These are phyloP conservation scores for Fomitopsis schrenkii DNA, from an alignment of 1,284 basidiomycete genomes.

Conservation along the genomic window DNA sequence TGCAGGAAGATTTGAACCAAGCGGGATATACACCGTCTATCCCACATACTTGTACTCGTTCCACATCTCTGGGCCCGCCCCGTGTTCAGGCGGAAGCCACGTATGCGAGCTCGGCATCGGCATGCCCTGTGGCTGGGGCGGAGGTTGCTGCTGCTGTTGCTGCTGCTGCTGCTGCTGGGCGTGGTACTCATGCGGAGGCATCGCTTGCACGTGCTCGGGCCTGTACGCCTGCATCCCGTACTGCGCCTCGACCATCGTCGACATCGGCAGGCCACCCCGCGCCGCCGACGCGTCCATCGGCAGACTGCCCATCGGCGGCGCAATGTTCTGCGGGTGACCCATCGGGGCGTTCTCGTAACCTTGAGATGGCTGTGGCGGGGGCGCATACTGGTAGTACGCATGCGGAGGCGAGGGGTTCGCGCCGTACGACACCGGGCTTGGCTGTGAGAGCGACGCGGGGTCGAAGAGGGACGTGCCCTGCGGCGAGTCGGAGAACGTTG, in stretches of 20 bases:
- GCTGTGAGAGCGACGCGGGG: conserved; percentile 10
- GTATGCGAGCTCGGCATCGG: neutral
- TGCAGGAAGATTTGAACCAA: neutral
- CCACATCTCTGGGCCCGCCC: neutral
- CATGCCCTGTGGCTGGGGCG: neutral
- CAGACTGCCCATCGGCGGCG: conserved; percentile 12
- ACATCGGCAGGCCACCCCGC: neutral
- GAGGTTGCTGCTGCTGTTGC: neutral
- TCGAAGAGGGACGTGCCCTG: conserved; percentile 17
- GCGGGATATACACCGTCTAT: neutral
- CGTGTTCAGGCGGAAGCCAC: neutral
- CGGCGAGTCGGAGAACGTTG: conserved; percentile 16
- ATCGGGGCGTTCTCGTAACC: conserved; percentile 11
- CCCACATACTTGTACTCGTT: conserved; percentile 1
- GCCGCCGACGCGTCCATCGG: neutral
- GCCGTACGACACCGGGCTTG: conserved; percentile 15
- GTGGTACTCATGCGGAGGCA: neutral
- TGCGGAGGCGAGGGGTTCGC: conserved; percentile 9
- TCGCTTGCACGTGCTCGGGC: neutral
- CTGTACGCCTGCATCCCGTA: neutral
- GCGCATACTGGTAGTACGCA: conserved; percentile 18
- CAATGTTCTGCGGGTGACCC: conserved; percentile 7
- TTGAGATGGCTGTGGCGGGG: conserved; percentile 6
- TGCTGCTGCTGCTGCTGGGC: neutral
- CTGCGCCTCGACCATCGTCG: neutral